A percentile compares a stretch with the other conserved stretches of the same genome.
phyloP scores from a whole-genome alignment of 176 grass and related monocot genomes.

The Hordeum marinum region DNA sequence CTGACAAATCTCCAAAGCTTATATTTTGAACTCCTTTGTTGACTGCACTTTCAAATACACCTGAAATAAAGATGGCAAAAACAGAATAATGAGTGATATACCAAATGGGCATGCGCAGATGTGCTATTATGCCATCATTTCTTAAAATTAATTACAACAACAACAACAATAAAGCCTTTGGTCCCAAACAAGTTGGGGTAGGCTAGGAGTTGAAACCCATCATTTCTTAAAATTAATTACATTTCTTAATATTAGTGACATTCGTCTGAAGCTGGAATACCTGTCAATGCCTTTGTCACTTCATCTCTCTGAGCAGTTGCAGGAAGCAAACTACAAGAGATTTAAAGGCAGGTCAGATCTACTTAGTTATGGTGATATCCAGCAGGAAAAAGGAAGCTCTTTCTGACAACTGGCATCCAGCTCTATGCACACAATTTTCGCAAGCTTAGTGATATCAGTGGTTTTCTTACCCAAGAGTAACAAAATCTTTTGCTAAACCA shows the following conservation, averaged over 20 bases:
- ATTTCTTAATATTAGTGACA: conserved; percentile 11
- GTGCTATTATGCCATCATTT: background rate
- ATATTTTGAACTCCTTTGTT: conserved; percentile 93
- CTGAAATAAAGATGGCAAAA: conserved; percentile 43
- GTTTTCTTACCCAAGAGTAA: conserved; percentile 89
- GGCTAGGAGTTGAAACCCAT: too few relatives aligned
- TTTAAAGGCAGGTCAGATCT: conserved; percentile 6
- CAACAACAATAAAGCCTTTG: too few relatives aligned
- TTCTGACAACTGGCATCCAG: conserved; percentile 7
- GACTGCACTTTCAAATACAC: conserved; percentile 97
- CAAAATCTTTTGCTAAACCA: conserved; percentile 94
- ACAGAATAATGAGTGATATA: conserved; percentile 4
- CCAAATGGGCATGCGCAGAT: background rate
- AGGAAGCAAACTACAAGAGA: conserved; percentile 81
- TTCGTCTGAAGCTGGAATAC: conserved; percentile 37
- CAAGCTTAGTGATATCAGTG: background rate
- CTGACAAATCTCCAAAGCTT: conserved; percentile 96
- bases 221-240: background rate
- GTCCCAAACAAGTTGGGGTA: too few relatives aligned
- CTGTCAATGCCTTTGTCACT: conserved; percentile 96
- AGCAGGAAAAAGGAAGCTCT: background rate
- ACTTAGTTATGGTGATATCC: background rate
- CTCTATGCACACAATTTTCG: background rate
- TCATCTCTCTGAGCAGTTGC: conserved; percentile 87
- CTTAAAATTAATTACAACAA: background rate